Evolutionary conservation across 345 rosid species (phyloP).

Genomic region (Isatis tinctoria): DNA sequence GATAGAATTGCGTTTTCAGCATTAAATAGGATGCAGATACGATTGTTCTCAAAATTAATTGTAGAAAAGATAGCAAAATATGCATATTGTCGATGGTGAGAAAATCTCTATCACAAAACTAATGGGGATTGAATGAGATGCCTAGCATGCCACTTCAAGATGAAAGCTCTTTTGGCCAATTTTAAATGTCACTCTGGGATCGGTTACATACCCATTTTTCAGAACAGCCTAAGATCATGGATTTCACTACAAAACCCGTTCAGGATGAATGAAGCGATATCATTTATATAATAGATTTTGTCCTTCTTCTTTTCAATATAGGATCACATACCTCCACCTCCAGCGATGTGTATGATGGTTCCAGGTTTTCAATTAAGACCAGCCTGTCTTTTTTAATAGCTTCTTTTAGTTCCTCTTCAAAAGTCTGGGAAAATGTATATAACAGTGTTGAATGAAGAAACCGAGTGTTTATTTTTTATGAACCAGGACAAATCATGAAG

Average conservation of each 20-base stretch:
- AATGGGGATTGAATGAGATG: not conserved
- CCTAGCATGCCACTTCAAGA: not conserved
- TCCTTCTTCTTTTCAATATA: conserved; percentile 4
- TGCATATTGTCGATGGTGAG: not conserved
- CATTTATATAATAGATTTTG: not conserved
- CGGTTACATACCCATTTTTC: not conserved
- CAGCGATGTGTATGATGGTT: conserved; percentile 48
- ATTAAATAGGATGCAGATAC: not conserved
- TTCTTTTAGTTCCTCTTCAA: conserved; percentile 37
- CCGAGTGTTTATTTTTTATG: not conserved
- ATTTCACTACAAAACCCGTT: not conserved
- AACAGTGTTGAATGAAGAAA: not conserved
- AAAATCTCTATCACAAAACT: not conserved
- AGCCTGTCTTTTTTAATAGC: conserved; percentile 36
- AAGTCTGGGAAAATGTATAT: conserved; percentile 38
- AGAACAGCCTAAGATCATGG: not conserved
- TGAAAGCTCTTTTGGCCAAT: not conserved
- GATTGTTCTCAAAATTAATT: not conserved
- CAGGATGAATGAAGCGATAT: not conserved
- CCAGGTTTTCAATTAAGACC: conserved; percentile 49
- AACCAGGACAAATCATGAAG: not conserved
- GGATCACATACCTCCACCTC: conserved; percentile 53
- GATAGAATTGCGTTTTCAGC: not conserved
- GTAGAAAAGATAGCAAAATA: not conserved
- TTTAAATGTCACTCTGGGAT: not conserved